phyloP scores from a whole-genome alignment of 208 protist species.

The Trypanosoma congolense region DNA sequence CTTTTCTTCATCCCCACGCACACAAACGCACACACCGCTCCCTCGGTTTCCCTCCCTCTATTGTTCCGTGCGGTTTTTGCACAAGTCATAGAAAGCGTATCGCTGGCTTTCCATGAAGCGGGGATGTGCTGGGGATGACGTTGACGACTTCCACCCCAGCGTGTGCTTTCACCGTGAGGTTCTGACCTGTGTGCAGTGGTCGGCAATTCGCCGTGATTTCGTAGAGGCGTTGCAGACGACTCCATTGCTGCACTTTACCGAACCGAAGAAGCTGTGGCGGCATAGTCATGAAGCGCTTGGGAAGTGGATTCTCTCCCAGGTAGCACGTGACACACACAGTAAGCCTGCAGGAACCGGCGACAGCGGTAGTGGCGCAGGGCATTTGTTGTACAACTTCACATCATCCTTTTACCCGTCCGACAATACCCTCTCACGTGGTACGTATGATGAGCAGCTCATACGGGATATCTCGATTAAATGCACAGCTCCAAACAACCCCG shows the following conservation, averaged over 20 bases:
- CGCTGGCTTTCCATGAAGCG: slow-evolving; percentile 46
- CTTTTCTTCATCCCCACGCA: too few species aligned
- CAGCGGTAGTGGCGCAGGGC: too few species aligned
- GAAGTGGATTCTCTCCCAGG: slow-evolving; percentile 86
- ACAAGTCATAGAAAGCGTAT: too few species aligned
- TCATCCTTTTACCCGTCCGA: slow-evolving; percentile 37
- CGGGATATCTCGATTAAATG: slow-evolving; percentile 82
- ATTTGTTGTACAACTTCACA: neutral
- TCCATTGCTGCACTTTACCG: slow-evolving; percentile 35
- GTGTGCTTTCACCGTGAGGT: slow-evolving; percentile 78
- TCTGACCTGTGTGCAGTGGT: slow-evolving; percentile 66
- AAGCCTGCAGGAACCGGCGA: neutral
- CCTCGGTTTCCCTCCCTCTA: neutral
- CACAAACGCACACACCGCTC: neutral
- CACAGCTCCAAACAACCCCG: slow-evolving; percentile 29
- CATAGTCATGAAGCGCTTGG: slow-evolving; percentile 82
- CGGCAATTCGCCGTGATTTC: slow-evolving; percentile 59
- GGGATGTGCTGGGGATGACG: slow-evolving; percentile 15
- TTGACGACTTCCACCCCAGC: slow-evolving; percentile 50
- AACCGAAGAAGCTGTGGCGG: slow-evolving; percentile 80
- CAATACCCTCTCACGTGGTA: slow-evolving; percentile 10
- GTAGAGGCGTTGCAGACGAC: slow-evolving; percentile 40
- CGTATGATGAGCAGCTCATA: slow-evolving; percentile 81
- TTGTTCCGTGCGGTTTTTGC: neutral
- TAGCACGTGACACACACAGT: slow-evolving; percentile 39